Conservation (phyloP, 768 basidiomycete genomes). For the Gymnopilus junonius region DNA sequence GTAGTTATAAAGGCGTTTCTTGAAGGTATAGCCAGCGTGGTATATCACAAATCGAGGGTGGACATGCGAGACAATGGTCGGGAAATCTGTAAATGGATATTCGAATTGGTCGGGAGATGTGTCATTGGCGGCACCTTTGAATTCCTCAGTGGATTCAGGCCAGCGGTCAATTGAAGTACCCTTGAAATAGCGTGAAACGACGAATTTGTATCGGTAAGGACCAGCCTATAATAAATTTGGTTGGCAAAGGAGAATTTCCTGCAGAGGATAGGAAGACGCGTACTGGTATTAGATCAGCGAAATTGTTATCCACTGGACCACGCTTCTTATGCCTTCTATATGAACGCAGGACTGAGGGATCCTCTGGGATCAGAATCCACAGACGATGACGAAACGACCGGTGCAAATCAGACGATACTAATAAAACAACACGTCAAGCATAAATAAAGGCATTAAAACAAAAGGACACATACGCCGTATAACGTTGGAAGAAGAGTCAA, state of each 20-base stretch:
- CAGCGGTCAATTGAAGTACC: background rate
- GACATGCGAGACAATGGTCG: background rate
- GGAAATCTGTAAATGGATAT: background rate
- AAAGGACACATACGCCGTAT: background rate
- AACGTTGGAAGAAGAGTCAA: background rate
- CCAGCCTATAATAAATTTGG: no score
- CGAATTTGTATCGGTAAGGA: background rate
- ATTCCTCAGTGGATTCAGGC: no score
- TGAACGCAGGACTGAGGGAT: background rate
- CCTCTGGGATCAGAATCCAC: background rate
- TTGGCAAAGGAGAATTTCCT: no score
- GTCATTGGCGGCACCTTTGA: background rate
- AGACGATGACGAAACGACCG: background rate
- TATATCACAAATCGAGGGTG: background rate
- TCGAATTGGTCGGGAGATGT: no score
- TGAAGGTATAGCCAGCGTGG: background rate
- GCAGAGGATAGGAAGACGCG: no score
- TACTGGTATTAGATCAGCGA: background rate
- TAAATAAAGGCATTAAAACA: background rate
- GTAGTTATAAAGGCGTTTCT: background rate
- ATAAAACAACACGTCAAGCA: background rate
- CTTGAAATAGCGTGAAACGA: background rate
- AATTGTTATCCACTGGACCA: background rate
- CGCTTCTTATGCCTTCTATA: no score
- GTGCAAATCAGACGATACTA: background rate